Conservation (phyloP, 1,284 basidiomycete genomes). For the Entoloma clypeatum region DNA sequence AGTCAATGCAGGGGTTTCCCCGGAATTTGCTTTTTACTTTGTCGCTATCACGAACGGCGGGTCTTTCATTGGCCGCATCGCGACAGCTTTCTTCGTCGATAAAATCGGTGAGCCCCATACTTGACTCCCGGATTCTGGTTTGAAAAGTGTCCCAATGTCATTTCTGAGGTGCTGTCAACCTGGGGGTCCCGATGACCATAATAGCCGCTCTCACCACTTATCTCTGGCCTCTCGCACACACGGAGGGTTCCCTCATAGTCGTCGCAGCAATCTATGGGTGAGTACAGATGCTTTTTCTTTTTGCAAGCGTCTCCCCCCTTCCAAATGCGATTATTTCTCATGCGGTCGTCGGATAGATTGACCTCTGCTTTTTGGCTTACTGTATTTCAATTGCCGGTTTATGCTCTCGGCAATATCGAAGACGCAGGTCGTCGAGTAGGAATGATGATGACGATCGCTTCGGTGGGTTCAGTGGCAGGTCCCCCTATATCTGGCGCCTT, state of each 20-base stretch:
- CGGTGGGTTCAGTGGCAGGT: conserved; percentile 45
- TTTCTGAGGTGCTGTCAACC: conserved; percentile 41
- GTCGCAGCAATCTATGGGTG: conserved; percentile 49
- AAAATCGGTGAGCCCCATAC: conserved; percentile 30
- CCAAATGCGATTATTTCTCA: background rate
- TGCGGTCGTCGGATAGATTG: conserved; percentile 36
- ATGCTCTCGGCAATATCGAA: conserved; percentile 49
- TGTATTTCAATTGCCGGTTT: conserved; percentile 45
- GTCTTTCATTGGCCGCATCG: conserved; percentile 39
- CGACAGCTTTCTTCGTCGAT: conserved; percentile 38
- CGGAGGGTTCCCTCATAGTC: conserved; percentile 32
- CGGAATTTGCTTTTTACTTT: conserved; percentile 48
- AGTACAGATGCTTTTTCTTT: conserved; percentile 13
- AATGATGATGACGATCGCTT: conserved; percentile 50
- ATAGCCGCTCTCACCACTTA: conserved; percentile 46
- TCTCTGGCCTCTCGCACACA: conserved; percentile 46
- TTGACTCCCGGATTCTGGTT: background rate
- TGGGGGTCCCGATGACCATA: conserved; percentile 44
- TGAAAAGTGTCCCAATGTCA: background rate
- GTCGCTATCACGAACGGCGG: conserved; percentile 47
- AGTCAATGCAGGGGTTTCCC: conserved; percentile 34
- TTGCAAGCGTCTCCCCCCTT: too few relatives aligned
- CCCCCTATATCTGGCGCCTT: conserved; percentile 61
- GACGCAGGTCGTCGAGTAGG: conserved; percentile 61
- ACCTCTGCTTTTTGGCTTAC: conserved; percentile 49